Evolutionary conservation across 2,329 filamentous ascomycete species (phyloP).

Genomic region (Cercospora janseana): DNA sequence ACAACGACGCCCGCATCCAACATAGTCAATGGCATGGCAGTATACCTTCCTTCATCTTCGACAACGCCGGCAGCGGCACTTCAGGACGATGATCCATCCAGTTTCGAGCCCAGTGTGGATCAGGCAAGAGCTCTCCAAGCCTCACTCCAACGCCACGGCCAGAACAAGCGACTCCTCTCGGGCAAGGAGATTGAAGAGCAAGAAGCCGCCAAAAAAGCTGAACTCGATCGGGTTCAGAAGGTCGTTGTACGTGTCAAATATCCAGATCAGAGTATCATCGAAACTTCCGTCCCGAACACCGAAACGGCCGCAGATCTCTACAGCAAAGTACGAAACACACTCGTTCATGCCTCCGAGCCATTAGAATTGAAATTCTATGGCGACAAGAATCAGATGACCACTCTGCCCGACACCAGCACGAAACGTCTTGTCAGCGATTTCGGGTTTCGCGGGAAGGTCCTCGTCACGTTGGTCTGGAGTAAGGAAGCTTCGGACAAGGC

Average conservation of each 20-base stretch:
- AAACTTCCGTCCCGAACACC: conserved; percentile 65
- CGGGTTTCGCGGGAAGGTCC: conserved; percentile 66
- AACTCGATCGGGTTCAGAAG: conserved; percentile 63
- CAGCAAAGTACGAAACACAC: conserved; percentile 67
- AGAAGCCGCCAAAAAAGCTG: conserved; percentile 63
- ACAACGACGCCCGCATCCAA: conserved; percentile 16
- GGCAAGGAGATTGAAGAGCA: conserved; percentile 76
- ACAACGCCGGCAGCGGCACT: conserved; percentile 70
- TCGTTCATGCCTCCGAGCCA: conserved; percentile 57
- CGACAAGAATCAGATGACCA: conserved; percentile 40
- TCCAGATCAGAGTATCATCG: conserved; percentile 77
- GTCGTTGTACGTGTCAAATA: conserved; percentile 80
- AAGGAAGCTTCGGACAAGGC: conserved; percentile 58
- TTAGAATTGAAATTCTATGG: conserved; percentile 71
- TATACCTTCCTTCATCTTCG: conserved; percentile 77
- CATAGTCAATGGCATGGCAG: conserved; percentile 34
- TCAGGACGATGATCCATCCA: conserved; percentile 65
- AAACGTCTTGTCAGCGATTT: conserved; percentile 69
- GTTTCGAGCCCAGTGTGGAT: conserved; percentile 72
- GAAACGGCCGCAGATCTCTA: conserved; percentile 74
- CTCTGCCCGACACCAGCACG: conserved; percentile 25
- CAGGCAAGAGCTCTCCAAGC: conserved; percentile 75
- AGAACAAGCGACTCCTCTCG: conserved; percentile 75
- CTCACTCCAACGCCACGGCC: conserved; percentile 58
- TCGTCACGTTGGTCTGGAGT: conserved; percentile 76